A percentile compares a stretch with the other conserved stretches of the same genome.
These are phyloP conservation scores for Solanum chmielewskii DNA, from an alignment of 257 asterid species.

Conservation along the genomic window DNA sequence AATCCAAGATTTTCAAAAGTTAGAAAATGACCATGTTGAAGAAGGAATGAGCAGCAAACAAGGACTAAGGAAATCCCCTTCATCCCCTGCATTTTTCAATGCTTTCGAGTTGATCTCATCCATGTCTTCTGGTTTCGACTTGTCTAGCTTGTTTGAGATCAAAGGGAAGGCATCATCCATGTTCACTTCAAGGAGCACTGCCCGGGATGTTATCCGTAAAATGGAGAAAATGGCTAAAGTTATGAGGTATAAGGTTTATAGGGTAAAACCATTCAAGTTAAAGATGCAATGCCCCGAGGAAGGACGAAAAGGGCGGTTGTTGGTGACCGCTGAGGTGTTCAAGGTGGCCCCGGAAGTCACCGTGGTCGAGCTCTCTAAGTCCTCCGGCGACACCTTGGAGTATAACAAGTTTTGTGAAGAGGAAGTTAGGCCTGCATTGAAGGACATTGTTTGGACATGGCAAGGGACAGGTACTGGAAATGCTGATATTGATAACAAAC, in stretches of 20 bases:
- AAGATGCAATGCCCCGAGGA: conserved; percentile 5
- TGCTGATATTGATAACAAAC: not conserved
- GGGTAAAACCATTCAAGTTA: conserved; percentile 7
- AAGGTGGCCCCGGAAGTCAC: conserved; percentile 52
- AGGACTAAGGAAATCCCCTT: conserved; percentile 31
- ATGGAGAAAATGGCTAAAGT: conserved; percentile 10
- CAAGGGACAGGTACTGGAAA: not conserved
- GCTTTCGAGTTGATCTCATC: conserved; percentile 59
- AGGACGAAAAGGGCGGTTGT: conserved; percentile 14
- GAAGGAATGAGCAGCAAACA: not conserved
- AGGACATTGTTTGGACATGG: conserved; percentile 26
- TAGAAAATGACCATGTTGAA: conserved; percentile 1
- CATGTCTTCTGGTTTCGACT: conserved; percentile 41
- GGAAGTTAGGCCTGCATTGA: conserved; percentile 47
- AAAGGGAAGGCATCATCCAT: conserved; percentile 27
- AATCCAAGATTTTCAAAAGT: conserved; percentile 5
- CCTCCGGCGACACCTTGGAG: conserved; percentile 57
- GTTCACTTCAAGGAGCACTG: conserved; percentile 20
- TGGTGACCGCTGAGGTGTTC: conserved; percentile 20
- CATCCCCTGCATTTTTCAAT: conserved; percentile 44
- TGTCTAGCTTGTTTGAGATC: conserved; percentile 46
- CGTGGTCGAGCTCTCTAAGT: conserved; percentile 49
- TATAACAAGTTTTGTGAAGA: conserved; percentile 46
- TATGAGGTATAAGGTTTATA: conserved; percentile 1
- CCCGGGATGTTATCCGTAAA: conserved; percentile 4